phyloP scores from a whole-genome alignment of 768 basidiomycete genomes.

The Crucibulum laeve region DNA sequence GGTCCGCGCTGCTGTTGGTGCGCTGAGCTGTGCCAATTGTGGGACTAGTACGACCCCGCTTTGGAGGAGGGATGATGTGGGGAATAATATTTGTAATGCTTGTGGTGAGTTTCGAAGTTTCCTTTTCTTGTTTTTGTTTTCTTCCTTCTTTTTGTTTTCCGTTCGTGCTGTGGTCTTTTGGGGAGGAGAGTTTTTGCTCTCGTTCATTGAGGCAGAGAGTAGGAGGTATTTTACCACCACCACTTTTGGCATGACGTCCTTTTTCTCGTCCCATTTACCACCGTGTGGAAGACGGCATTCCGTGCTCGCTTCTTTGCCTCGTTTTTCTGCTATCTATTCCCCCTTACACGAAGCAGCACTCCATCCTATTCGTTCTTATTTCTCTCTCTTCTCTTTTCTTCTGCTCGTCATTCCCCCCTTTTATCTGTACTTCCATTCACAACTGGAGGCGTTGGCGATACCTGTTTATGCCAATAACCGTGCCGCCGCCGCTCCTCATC shows the following conservation, averaged over 20 bases:
- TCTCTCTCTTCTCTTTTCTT: background rate
- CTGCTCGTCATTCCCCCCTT: background rate
- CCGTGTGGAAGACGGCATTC: too few relatives aligned
- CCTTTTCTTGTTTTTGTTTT: slow-evolving; percentile 9
- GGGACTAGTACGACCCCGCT: slow-evolving; percentile 86
- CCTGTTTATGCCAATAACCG: too few relatives aligned
- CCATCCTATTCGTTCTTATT: too few relatives aligned
- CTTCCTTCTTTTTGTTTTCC: slow-evolving; percentile 15
- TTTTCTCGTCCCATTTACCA: too few relatives aligned
- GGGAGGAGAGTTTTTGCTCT: slow-evolving; percentile 9
- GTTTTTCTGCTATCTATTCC: slow-evolving; percentile 2
- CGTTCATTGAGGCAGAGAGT: background rate
- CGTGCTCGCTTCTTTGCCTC: slow-evolving; percentile 2
- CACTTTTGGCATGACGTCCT: too few relatives aligned
- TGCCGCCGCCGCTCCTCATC: background rate
- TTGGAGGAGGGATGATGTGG: slow-evolving; percentile 86
- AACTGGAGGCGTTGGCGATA: background rate
- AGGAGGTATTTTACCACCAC: too few relatives aligned
- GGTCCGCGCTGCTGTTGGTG: slow-evolving; percentile 50
- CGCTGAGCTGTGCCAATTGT: slow-evolving; percentile 83
- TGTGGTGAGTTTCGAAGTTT: slow-evolving; percentile 67
- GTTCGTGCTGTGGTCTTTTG: slow-evolving; percentile 13
- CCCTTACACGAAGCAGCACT: too few relatives aligned
- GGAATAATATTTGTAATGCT: slow-evolving; percentile 93
- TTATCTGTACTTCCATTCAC: slow-evolving; percentile 4